A percentile compares a stretch with the other conserved stretches of the same genome.
phyloP scores from a whole-genome alignment of 225 moss, liverwort and hornwort species.

The Takakia lepidozioides region DNA sequence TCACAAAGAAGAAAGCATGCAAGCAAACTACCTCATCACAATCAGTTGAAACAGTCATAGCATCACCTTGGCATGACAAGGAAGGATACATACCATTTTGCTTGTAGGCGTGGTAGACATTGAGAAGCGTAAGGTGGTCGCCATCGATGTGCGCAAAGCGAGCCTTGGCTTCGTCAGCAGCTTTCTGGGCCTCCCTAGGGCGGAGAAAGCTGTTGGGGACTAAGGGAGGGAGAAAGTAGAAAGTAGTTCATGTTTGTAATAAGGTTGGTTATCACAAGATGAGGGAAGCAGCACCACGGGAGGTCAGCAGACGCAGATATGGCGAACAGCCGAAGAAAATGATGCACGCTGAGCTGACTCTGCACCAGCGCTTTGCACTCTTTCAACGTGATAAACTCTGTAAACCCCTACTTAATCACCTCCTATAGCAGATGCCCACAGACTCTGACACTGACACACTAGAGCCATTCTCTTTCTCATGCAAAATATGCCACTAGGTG shows the following conservation, averaged over 20 bases:
- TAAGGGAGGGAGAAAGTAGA: slow-evolving; percentile 86
- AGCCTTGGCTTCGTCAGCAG: slow-evolving; percentile 99
- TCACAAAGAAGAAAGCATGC: no score
- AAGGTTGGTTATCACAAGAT: slow-evolving; percentile 85
- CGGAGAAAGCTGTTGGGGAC: slow-evolving; percentile 99
- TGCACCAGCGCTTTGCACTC: slow-evolving; percentile 99
- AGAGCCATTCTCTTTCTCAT: no score
- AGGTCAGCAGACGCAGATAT: slow-evolving; percentile 99
- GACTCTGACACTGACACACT: no score
- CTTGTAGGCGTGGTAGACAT: slow-evolving; percentile 99
- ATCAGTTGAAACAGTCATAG: no score
- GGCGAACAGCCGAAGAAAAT: slow-evolving; percentile 92
- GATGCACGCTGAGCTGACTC: slow-evolving; percentile 99
- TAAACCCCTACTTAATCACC: no score
- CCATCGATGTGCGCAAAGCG: slow-evolving; percentile 99
- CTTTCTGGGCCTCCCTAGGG: slow-evolving; percentile 99
- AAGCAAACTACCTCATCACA: no score
- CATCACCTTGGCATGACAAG: no score
- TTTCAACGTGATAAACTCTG: slow-evolving; percentile 94
- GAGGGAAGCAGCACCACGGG: slow-evolving; percentile 99
- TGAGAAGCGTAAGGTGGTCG: slow-evolving; percentile 98
- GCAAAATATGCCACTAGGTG: no score
- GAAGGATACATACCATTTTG: slow-evolving; percentile 66
- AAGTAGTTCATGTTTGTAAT: slow-evolving; percentile 51
- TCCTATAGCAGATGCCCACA: no score